Evolutionary conservation across 345 rosid genomes (phyloP).

Genomic region (Hevea brasiliensis): DNA sequence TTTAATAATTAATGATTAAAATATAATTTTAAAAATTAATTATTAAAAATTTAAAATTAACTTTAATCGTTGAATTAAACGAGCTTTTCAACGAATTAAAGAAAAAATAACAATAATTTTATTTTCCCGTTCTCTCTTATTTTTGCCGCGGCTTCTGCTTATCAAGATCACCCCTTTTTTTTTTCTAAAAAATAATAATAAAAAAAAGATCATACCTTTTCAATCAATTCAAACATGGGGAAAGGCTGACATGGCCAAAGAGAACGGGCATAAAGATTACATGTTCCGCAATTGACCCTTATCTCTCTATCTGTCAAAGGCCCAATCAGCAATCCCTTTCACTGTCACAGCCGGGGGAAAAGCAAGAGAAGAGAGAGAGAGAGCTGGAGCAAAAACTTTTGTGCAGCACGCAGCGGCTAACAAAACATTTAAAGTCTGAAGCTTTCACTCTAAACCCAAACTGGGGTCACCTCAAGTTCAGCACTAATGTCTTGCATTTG

Average conservation of each 20-base stretch:
- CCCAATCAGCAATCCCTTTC: background rate
- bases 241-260: slow-evolving; percentile 15
- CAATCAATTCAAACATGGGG: background rate
- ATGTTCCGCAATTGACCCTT: background rate
- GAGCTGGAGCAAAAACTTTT: too few relatives aligned
- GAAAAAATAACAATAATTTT: too few relatives aligned
- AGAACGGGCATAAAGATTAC: slow-evolving; percentile 10
- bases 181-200: too few relatives aligned
- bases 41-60: too few relatives aligned
- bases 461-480: background rate
- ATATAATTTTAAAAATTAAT: too few relatives aligned
- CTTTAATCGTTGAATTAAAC: too few relatives aligned
- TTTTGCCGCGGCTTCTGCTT: too few relatives aligned
- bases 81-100: too few relatives aligned
- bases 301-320: background rate
- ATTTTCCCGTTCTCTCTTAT: too few relatives aligned
- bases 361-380: background rate
- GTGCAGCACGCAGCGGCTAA: background rate
- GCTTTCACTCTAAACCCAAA: background rate
- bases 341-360: too few relatives aligned
- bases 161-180: too few relatives aligned
- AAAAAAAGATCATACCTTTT: background rate
- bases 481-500: slow-evolving; percentile 41
- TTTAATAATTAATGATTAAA: too few relatives aligned
- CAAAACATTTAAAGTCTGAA: background rate